phyloP scores from a whole-genome alignment of 768 basidiomycete species.

The Krasilnikovozyma curviuscula region DNA sequence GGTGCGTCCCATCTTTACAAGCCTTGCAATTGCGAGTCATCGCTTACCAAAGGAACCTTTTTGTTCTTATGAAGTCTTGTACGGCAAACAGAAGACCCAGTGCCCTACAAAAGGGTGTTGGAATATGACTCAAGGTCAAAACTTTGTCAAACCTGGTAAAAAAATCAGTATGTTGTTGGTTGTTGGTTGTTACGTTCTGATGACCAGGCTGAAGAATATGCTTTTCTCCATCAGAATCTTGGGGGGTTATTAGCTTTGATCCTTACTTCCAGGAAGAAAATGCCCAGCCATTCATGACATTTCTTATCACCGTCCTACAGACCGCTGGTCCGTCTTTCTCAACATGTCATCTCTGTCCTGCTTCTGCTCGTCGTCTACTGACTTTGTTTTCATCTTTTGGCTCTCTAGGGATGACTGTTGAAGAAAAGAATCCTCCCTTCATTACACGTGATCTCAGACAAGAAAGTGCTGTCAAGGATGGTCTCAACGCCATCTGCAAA shows the following conservation, averaged over 20 bases:
- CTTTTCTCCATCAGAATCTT: slow-evolving; percentile 12
- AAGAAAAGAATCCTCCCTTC: slow-evolving; percentile 15
- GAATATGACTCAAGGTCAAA: no score
- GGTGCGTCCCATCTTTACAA: background rate
- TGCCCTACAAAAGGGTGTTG: no score
- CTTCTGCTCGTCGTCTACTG: no score
- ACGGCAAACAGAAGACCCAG: no score
- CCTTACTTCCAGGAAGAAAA: slow-evolving; percentile 14
- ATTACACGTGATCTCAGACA: background rate
- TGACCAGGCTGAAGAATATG: slow-evolving; percentile 4
- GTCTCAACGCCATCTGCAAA: no score
- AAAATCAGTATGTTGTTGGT: slow-evolving; percentile 17
- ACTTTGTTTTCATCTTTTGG: slow-evolving; percentile 8
- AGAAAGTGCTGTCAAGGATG: no score
- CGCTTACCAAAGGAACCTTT: background rate
- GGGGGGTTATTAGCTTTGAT: slow-evolving; percentile 23
- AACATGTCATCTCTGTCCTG: no score
- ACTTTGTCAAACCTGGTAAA: slow-evolving; percentile 10
- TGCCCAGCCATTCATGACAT: slow-evolving; percentile 13
- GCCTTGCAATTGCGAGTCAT: background rate
- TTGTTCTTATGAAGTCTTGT: slow-evolving; percentile 11
- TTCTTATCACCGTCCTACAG: background rate
- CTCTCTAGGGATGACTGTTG: slow-evolving; percentile 16
- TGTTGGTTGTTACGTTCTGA: no score
- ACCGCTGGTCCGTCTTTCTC: background rate